A percentile compares a stretch with the other conserved stretches of the same genome.
Conservation (phyloP, 805 yeast species). For the Middelhovenomyces tepae region DNA sequence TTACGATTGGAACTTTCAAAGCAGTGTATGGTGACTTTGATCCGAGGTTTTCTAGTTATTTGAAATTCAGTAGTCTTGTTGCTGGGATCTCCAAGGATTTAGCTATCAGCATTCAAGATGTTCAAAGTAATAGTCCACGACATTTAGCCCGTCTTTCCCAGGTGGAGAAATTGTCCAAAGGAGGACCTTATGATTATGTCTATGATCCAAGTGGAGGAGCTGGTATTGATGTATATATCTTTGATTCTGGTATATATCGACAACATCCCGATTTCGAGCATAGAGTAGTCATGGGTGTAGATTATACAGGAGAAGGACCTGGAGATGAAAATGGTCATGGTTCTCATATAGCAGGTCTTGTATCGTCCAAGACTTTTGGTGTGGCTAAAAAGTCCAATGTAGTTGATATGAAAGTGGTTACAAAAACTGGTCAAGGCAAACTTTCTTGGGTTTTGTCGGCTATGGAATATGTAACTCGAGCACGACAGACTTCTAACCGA, state of each 20-base stretch:
- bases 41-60: conserved; percentile 8
- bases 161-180: conserved; percentile 11
- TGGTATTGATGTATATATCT: conserved; percentile 62
- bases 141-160: conserved; percentile 27
- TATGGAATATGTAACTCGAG: conserved; percentile 25
- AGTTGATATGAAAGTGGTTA: conserved; percentile 65
- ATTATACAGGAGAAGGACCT: conserved; percentile 35
- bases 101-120: conserved; percentile 46
- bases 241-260: conserved; percentile 64
- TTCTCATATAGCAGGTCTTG: conserved; percentile 80
- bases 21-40: conserved; percentile 19
- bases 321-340: conserved; percentile 83
- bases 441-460: conserved; percentile 27
- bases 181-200: conserved; percentile 33
- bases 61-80: conserved; percentile 15
- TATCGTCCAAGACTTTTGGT: conserved; percentile 70
- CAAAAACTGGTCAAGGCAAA: conserved; percentile 56
- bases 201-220: conserved; percentile 37
- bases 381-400: conserved; percentile 61
- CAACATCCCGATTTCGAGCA: conserved; percentile 30
- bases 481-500: conserved; percentile 11
- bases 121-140: conserved; percentile 47
- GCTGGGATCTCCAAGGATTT: conserved; percentile 63
- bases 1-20: conserved; percentile 15
- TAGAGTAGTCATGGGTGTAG: conserved; percentile 34